Evolutionary conservation across 306 rosid species (phyloP), one percentile per base, ranked within the genome.

Genomic region (Psophocarpus tetragonolobus): DNA sequence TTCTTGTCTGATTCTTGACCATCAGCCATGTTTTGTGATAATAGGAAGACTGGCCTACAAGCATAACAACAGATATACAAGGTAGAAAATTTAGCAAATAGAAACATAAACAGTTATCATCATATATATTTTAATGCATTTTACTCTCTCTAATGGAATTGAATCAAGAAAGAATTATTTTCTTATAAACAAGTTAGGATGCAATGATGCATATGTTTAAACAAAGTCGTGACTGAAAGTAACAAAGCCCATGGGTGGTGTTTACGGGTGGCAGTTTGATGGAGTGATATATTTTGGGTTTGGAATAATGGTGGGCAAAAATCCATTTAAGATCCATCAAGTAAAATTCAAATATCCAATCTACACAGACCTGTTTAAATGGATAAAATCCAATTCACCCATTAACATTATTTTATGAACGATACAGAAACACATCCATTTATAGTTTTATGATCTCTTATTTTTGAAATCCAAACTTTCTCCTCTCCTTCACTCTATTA

Each of bases 1-100:
- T 88, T 90, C 90, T 84, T 90, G 78, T 90, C 96, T 33, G 92
- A 72, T 57, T 90, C 96, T 0, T 88, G 90, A 81, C 79, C 87
- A 62, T 90, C 92, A 32, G 90, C 80, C 96, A 90, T 90, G 24
- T 33, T 57, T 56, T 24, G 17, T 4, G 35, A 57, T 24, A 57
- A 13, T 8, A 57, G 64, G 64, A 57, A 24, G 64, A 26, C 64
- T 26, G 12, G 35, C 33, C 64, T 57, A 13, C 33, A 57, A 57
- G 14, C n/a, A 57, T 24, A 57, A 12, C 63, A 53, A 24, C 63
- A 58, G 18, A 23, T 13, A 23, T 15, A 14, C 5, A 60, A 13
- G 0, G 39, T 14, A 29, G 39, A 21, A 62, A 62, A n/a, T 62
- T 62, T 44, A 62, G 42, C 7, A 62, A 62, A 61, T 6, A n/a